Evolutionary conservation across 108 stramenopile species (phyloP), one percentile per base, ranked within the genome.

Genomic region (Skeletonema costatum): DNA sequence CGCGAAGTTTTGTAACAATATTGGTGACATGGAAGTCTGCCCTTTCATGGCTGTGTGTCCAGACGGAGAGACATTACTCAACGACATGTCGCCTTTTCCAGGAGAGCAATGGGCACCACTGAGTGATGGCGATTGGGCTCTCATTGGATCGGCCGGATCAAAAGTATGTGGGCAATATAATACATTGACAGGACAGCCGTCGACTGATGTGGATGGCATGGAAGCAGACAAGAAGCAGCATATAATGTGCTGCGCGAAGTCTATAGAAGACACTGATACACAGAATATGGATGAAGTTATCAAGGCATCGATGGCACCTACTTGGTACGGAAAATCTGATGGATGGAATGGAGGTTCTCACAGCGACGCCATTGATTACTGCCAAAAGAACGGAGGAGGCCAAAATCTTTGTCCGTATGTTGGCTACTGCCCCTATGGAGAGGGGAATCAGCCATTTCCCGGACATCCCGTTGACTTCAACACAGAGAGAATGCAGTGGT

Each of bases 291-390:
- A 67, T 42, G 11, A 13, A 2, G 12, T 13, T 13, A 42, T 42
- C 11, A 11, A 42, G 11, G 41, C 41, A 42, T 13, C 41, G 44
- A 46, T 46, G 44, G 58, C 71, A 1, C 68, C 74, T 62, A 59
- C 39, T 19, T 81, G 80, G 80, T 61, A 68, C 50, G 79, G 68
- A 42, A 32, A 36, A 48, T 63, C 72, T 36, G 66, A 74, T 16
- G 80, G 74, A 12, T 81, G 80, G 80, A 70, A 50, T 50, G 74
- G 80, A 2, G 80, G 74, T 6, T 71, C 74, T 11, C 73, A 81
- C 60, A 53, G 53, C 31, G 80, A 81, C 10, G 80, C 69, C 42
- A 11, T 38, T 13, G 11, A 50, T 5, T 74, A 64, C 32, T 81
- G 80, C 50, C n/a, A 48, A n/a, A 46, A n/a, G 16, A 60, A 42